Base-by-base conservation (phyloP, 176 grass and related monocot species). In the Pharus latifolius region DNA sequence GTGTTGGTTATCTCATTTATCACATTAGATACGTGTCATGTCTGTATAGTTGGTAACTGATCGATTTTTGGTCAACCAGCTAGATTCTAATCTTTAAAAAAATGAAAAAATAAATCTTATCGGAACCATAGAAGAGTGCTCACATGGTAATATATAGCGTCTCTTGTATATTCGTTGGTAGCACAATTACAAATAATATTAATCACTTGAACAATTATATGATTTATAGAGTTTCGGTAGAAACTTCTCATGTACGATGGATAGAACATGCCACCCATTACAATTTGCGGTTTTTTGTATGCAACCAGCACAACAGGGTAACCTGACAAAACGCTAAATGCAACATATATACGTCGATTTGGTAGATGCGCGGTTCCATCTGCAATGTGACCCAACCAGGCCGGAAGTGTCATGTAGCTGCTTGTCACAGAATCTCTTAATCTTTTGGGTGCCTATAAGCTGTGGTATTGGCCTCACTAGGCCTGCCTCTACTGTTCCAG, bases 341-440 rank as follows among this genome's bases (percentile, higher is more conserved):
- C 1, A 59, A 75, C 19, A 50, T 35, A 20, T 44, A 64, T 15
- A 6, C 2, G 44, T 63, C 61, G 60, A 54, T 78, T 73, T 10
- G 60, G 68, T 52, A 60, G 75, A 46, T 72, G 67, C 51, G 53
- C 57, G 27, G 3, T 26, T 47, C 59, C 25, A 51, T 66, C 51
- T 53, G 40, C 50, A 57, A 9, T 27, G 68, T 31, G 62, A 20
- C 58, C 45, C 28, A 74, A 20, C 63, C 29, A 44, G 60, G 75
- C 24, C 68, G 68, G 42, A 52, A 17, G 35, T 27, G 83, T 63
- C 70, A 62, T 40, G 41, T 85, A 80, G 83, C 70, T 19, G 40
- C 49, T 80, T 85, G 83, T 80, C 77, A 57, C 83, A 44, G 83
- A 85, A 74, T 81, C 78, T 67, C 14, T 65, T 9, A 3, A 13